These are phyloP conservation scores for Pythium brachiatum DNA, from an alignment of 352 stramenopile genomes.

Conservation along the genomic window DNA sequence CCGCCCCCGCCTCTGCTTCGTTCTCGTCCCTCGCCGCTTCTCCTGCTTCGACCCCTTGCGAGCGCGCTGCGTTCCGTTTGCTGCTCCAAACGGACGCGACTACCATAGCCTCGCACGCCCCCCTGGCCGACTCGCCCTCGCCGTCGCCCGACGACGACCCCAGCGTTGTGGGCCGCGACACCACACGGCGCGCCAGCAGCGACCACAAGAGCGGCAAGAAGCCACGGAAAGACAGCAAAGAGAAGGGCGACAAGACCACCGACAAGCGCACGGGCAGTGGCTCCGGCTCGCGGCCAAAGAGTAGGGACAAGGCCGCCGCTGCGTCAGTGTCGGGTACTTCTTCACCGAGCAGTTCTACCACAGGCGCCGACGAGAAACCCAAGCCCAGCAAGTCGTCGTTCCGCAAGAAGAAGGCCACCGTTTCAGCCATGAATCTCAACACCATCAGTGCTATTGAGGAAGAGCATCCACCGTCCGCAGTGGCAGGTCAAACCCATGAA, in stretches of 20 bases:
- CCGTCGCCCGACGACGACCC: constrained; percentile 1
- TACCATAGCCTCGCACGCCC: constrained; percentile 15
- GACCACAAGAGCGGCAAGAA: neutral
- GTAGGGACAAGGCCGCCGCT: neutral
- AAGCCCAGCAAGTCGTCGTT: constrained; percentile 10
- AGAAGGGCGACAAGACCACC: neutral
- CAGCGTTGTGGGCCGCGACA: neutral
- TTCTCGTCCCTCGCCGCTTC: neutral
- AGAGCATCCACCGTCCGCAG: neutral
- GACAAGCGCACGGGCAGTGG: neutral
- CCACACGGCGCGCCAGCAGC: neutral
- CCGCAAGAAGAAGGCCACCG: constrained; percentile 17
- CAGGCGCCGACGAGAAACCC: constrained; percentile 1
- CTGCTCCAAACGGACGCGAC: constrained; percentile 8
- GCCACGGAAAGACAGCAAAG: neutral
- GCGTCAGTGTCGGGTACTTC: neutral
- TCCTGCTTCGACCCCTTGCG: neutral
- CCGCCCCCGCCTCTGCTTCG: neutral
- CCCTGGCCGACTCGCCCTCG: neutral
- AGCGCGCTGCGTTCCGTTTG: constrained; percentile 15
- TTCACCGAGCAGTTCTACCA: neutral
- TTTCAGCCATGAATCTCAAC: constrained; percentile 12
- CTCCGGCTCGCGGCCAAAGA: neutral
- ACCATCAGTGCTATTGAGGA: constrained; percentile 14
- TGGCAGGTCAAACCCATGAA: neutral